Evolutionary conservation across 2,329 filamentous ascomycete species (phyloP), one percentile per base, ranked within the genome.

Genomic region (Colletotrichum aenigma): DNA sequence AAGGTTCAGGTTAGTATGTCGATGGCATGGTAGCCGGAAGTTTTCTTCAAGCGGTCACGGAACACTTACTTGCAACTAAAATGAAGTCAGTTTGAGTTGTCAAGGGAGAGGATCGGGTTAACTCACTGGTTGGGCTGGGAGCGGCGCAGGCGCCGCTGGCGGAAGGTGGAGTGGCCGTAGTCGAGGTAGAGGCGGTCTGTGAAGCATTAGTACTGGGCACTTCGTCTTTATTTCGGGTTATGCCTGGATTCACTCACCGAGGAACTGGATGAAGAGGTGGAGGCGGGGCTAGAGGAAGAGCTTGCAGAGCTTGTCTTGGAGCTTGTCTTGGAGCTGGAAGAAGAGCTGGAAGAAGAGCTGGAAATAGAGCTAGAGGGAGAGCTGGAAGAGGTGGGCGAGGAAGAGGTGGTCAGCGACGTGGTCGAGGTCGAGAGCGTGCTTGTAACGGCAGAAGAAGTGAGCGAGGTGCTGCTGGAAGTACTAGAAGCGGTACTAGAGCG

Each of bases 371-470:
- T 48, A 15, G 21, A 28, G 6, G 34, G 6, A 7, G 64, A 55
- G 52, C 52, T 66, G 7, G 12, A 5, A 18, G 64, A 3, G 36
- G 7, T 16, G 7, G 34, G 3, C 6, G 64, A 66, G 7, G 2
- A 21, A 48, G 3, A 13, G n/a, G 12, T 52, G n/a, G 12, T 21
- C 12, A 0, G n/a, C 10, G 12, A 2, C 1, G n/a, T 52, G n/a
- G 4, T 52, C 4, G 1, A 24, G n/a, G 6, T 52, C 12, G n/a
- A 52, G n/a, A 52, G 0, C 0, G 0, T 21, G 43, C n/a, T 52
- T 7, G 12, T 52, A 52, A 2, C 6, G n/a, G 43, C 43, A 7
- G 6, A 7, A 52, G 43, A 52, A 21, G 43, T 21, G n/a, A 21
- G 43, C 1, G n/a, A 13, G 16, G 26, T 34, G n/a, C 24, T 30